phyloP scores from a whole-genome alignment of 2,329 filamentous ascomycete genomes.

The Emmonsiellopsis sp. region DNA sequence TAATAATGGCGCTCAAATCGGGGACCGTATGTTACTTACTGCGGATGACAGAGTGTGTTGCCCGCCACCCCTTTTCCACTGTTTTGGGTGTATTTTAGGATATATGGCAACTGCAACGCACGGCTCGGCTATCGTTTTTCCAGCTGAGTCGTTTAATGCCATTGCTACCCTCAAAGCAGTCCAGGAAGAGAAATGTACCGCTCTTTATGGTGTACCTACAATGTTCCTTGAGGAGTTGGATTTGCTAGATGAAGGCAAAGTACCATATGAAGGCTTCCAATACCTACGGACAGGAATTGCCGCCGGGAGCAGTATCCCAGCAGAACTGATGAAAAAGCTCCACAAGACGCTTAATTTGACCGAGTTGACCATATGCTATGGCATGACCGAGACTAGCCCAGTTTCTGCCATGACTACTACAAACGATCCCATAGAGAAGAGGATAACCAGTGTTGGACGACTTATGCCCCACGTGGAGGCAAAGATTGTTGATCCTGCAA shows the following conservation, averaged over 20 bases:
- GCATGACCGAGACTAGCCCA: constrained; percentile 83
- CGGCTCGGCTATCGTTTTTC: constrained; percentile 72
- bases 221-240: constrained; percentile 92
- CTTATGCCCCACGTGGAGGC: constrained; percentile 72
- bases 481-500: constrained; percentile 64
- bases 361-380: constrained; percentile 88
- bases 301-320: constrained; percentile 76
- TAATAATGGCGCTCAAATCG: constrained; percentile 85
- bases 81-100: constrained; percentile 86
- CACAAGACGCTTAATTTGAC: constrained; percentile 65
- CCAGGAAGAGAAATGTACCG: constrained; percentile 55
- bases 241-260: constrained; percentile 50
- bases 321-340: constrained; percentile 58
- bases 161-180: constrained; percentile 57
- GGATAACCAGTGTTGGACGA: constrained; percentile 68
- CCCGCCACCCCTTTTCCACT: constrained; percentile 53
- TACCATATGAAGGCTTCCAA: constrained; percentile 48
- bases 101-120: constrained; percentile 91
- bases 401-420: constrained; percentile 70
- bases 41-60: constrained; percentile 60
- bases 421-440: constrained; percentile 61
- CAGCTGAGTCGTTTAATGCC: constrained; percentile 79
- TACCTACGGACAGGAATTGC: constrained; percentile 81
- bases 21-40: constrained; percentile 71
- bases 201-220: constrained; percentile 81